Evolutionary conservation across 805 yeast species (phyloP), one percentile per base, ranked within the genome.

Genomic region (Torulaspora indica): DNA sequence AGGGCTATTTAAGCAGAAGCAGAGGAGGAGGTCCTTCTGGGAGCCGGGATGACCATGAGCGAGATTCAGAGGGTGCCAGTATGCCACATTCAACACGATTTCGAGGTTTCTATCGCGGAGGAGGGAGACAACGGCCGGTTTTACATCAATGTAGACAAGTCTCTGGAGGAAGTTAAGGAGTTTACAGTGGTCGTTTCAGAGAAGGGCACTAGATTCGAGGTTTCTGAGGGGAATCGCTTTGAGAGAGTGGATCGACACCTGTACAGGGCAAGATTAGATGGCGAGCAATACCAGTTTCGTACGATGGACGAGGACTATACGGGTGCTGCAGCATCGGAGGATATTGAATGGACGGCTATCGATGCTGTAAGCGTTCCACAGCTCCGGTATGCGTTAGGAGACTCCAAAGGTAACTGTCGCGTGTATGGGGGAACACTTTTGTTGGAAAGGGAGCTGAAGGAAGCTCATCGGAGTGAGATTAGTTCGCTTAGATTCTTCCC

Each of bases 401-500:
- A 63, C 20, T 46, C 59, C 4, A 41, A 49, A 4, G 77, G 78
- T 3, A 47, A 50, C 5, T 48, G 73, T 9, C 32, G 45, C 2
- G 47, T 72, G 9, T 49, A 43, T 35, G 42, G 53, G 40, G 46
- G 27, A 5, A 6, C 20, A n/a, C 48, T 52, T 22, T 29, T 47
- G 8, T 35, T 58, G 14, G 40, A 49, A 18, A 40, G 43, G 15
- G 51, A 46, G 33, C 30, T 41, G 25, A 35, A 41, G 4, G 61
- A 56, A 2, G 85, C 84, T 1, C 93, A 85, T 63, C 61, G 57
- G 22, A 54, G 68, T 24, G 75, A 77, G 37, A 67, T 84, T 1
- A 56, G 70, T 0, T 63, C 68, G 3, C 53, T 75, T 2, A 35
- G 47, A 42, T 72, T 80, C 42, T 83, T 85, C 57, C 87, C 93